These are phyloP conservation scores for Fusarium sp. DNA, from an alignment of 2,329 filamentous ascomycete genomes.

Conservation along the genomic window DNA sequence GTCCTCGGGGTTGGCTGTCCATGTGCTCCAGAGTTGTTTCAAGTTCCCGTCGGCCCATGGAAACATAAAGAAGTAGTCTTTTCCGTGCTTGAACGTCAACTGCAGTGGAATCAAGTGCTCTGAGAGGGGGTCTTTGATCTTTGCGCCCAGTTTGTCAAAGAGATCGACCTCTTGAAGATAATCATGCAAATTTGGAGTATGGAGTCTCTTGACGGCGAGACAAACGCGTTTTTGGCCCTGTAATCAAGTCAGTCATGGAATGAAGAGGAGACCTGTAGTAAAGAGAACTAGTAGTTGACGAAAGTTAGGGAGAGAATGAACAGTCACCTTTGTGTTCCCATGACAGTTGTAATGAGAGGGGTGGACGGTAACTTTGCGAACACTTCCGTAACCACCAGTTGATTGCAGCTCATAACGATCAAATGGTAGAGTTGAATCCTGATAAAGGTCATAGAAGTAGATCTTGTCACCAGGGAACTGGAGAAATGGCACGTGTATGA, in stretches of 20 bases:
- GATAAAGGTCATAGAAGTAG: neutral
- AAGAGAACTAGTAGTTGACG: too few relatives aligned
- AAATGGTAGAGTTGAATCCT: neutral
- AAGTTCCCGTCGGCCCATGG: conserved; percentile 9
- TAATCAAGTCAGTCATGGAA: neutral
- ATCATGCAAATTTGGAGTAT: neutral
- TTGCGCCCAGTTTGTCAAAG: neutral
- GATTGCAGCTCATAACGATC: neutral
- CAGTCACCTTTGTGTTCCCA: neutral
- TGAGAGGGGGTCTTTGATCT: neutral
- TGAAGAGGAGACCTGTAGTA: neutral
- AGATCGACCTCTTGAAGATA: neutral
- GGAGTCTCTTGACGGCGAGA: neutral
- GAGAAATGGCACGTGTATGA: neutral
- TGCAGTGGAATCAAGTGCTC: neutral
- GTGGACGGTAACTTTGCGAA: neutral
- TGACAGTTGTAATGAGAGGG: neutral
- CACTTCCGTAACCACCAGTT: neutral
- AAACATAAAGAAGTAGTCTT: neutral
- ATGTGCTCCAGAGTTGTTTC: neutral
- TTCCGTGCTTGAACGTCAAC: neutral
- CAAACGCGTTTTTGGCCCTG: neutral
- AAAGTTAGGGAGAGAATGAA: neutral
- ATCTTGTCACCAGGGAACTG: neutral
- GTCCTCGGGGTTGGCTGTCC: neutral